Base-by-base conservation (phyloP, 225 moss, liverwort and hornwort species). In the Pseudoscleropodium purum region DNA sequence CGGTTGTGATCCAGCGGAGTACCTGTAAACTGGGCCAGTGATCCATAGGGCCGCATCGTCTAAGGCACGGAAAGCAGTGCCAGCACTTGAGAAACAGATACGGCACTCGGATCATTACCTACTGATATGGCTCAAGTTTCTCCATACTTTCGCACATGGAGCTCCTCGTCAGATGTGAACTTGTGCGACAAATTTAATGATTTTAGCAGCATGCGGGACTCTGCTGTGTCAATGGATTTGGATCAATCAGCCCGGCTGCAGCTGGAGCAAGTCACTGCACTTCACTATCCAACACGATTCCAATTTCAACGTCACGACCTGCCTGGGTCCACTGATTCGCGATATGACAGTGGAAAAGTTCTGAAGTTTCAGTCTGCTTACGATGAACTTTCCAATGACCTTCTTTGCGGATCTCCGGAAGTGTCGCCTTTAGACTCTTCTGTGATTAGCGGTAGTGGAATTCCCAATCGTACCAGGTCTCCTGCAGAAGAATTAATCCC, bases 81-180 rank as follows among this genome's bases (percentile, higher is more conserved):
- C 62, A 43, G 47, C 41, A 62, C 49, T 81, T 64, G 75, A 69
- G 81, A 59, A 56, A 72, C 77, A 77, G 60, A 24, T 56, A 34
- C 87, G 57, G 41, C 82, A 52, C n/a, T 88, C 19, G 85, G 45
- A 62, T 36, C 47, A 64, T 77, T 33, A 43, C 51, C 52, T 68
- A 26, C 78, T 59, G 77, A 49, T 27, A 93, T 93, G 91, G 87
- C 92, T 89, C 82, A 87, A 87, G 47, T 30, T 89, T 76, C 87
- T 67, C 56, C 80, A 39, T 75, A 82, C 47, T 79, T 86, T 18
- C 75, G 39, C 75, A 80, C 75, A 77, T 91, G 93, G 91, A 90
- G 83, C 80, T 79, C 88, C 26, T 77, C 86, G 45, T 63, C 88
- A 80, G 86, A 73, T 74, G 68, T 59, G 24, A 91, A 63, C 41